Percentiles rank a stretch among this genome's conserved stretches.
Evolutionary conservation across 2,329 filamentous ascomycete genomes (phyloP).

Genomic region (Pseudocercospora cruenta): DNA sequence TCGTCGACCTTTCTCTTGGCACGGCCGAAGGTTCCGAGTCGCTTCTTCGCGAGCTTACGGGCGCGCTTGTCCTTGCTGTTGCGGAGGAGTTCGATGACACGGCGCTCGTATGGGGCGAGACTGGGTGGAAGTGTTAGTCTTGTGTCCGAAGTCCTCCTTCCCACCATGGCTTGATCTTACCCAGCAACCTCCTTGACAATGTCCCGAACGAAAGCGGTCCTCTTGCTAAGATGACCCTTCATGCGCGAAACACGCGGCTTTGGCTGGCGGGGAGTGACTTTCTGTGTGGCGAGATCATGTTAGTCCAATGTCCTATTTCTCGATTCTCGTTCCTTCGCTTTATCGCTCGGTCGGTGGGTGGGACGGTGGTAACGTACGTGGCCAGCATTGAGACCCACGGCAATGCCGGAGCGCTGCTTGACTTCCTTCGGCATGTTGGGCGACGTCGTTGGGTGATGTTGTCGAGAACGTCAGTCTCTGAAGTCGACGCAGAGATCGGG

Average conservation of each 20-base stretch:
- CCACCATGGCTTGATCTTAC: slow-evolving; percentile 50
- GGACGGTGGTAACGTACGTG: slow-evolving; percentile 59
- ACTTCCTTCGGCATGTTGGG: slow-evolving; percentile 57
- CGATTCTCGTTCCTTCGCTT: slow-evolving; percentile 9
- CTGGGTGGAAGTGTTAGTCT: slow-evolving; percentile 34
- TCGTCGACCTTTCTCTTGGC: slow-evolving; percentile 99
- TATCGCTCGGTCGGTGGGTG: slow-evolving; percentile 14
- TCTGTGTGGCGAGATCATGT: slow-evolving; percentile 37
- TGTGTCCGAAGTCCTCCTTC: neutral
- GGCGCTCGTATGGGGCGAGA: slow-evolving; percentile 75
- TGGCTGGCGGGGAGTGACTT: slow-evolving; percentile 57
- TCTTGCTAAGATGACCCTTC: slow-evolving; percentile 96
- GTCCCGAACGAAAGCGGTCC: slow-evolving; percentile 94
- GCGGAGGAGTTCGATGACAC: slow-evolving; percentile 97
- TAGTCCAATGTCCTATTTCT: slow-evolving; percentile 24
- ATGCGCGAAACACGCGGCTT: slow-evolving; percentile 63
- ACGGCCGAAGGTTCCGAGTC: slow-evolving; percentile 97
- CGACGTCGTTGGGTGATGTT: slow-evolving; percentile 29
- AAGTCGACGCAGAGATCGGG: neutral
- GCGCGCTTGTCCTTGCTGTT: slow-evolving; percentile 99
- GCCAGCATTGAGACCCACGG: slow-evolving; percentile 66
- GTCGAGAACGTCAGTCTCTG: slow-evolving; percentile 28
- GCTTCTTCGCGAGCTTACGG: slow-evolving; percentile 98
- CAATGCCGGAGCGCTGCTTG: slow-evolving; percentile 59
- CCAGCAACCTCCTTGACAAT: slow-evolving; percentile 98